These are phyloP conservation scores for Sequoiadendron giganteum DNA, from an alignment of 75 land plant species.

Conservation along the genomic window DNA sequence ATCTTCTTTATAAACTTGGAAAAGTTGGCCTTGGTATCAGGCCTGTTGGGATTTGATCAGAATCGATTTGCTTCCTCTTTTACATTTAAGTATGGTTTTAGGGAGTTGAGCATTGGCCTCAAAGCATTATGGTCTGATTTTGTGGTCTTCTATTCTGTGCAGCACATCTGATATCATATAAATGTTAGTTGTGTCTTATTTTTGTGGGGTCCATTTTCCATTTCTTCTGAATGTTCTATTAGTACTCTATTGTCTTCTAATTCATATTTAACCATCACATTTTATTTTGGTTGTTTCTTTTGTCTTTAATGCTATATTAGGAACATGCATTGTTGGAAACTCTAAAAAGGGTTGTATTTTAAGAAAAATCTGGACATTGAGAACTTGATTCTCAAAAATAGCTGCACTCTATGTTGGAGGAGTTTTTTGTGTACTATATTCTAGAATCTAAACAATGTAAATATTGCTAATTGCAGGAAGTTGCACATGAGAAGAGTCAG, in stretches of 20 bases:
- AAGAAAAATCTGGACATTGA: neutral
- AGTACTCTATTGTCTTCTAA: neutral
- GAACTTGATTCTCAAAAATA: neutral
- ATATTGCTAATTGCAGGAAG: conserved; percentile 33
- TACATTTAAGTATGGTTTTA: neutral
- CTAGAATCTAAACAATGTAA: neutral
- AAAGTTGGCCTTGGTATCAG: too few species aligned
- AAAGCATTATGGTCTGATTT: neutral
- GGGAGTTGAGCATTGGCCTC: neutral
- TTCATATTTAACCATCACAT: neutral
- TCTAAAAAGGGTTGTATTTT: too few species aligned
- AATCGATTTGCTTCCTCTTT: too few species aligned
- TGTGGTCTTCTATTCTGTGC: neutral
- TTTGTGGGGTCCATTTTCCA: neutral
- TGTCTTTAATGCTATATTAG: neutral
- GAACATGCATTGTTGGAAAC: neutral
- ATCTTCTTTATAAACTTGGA: too few species aligned
- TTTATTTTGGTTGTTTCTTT: neutral
- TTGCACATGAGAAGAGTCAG: conserved; percentile 47
- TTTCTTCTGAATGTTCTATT: neutral
- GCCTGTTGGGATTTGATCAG: too few species aligned
- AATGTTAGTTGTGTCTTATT: neutral
- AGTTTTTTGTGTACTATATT: neutral
- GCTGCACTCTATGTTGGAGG: neutral
- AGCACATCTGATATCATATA: neutral